Evolutionary conservation across 2,329 filamentous ascomycete genomes (phyloP).

Genomic region (Juglanconis juglandina): DNA sequence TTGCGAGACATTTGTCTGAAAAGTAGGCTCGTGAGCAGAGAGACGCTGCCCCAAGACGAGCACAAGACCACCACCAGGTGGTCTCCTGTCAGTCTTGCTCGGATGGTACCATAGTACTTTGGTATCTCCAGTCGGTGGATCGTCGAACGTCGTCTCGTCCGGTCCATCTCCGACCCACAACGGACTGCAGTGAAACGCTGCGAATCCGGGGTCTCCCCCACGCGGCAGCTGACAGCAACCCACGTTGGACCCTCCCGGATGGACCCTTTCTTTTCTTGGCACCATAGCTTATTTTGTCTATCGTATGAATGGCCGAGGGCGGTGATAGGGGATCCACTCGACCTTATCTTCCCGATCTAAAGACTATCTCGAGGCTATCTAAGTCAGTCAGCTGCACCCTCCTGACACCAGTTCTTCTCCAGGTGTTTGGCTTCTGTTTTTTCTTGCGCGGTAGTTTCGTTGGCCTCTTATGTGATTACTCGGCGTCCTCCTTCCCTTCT

Average conservation of each 20-base stretch:
- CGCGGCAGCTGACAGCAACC: neutral
- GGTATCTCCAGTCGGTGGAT: neutral
- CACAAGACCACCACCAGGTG: neutral
- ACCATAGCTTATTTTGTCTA: neutral
- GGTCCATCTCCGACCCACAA: neutral
- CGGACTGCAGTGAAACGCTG: neutral
- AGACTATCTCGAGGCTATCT: slow-evolving; percentile 9
- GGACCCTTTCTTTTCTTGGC: neutral
- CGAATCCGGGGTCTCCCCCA: slow-evolving; percentile 10
- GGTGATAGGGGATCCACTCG: neutral
- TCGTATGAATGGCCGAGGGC: slow-evolving; percentile 5
- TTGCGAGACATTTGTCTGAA: slow-evolving; percentile 2
- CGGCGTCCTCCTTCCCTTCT: neutral
- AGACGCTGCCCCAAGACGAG: neutral
- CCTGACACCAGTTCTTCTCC: neutral
- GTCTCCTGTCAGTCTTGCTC: neutral
- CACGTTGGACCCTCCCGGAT: neutral
- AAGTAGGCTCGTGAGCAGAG: slow-evolving; percentile 7
- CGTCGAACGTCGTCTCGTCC: neutral
- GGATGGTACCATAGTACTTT: too few species aligned
- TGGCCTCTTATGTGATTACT: neutral
- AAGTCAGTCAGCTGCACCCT: slow-evolving; percentile 8
- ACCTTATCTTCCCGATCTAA: slow-evolving; percentile 15
- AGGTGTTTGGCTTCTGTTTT: neutral
- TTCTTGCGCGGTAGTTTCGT: neutral